phyloP scores from a whole-genome alignment of 805 yeast genomes.

The Zygotorulaspora florentina region DNA sequence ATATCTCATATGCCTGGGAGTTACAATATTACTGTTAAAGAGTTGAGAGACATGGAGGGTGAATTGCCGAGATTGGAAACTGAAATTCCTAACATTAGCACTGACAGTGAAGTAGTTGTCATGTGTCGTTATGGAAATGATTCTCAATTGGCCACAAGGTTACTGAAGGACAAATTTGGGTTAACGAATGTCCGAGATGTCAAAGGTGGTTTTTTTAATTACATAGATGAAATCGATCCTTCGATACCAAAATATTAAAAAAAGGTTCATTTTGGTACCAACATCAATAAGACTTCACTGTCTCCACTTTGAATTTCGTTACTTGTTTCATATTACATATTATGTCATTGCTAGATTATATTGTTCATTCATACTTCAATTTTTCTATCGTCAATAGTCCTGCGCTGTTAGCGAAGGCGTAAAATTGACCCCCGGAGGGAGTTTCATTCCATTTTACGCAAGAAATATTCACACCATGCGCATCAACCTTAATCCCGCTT shows the following conservation, averaged over 20 bases:
- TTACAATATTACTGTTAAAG: slow-evolving; percentile 58
- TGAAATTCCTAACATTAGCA: slow-evolving; percentile 23
- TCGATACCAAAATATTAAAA: slow-evolving; percentile 58
- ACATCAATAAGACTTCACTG: too few species aligned
- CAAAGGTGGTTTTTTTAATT: slow-evolving; percentile 69
- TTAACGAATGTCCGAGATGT: slow-evolving; percentile 57
- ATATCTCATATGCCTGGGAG: slow-evolving; percentile 60
- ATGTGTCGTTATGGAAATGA: slow-evolving; percentile 90
- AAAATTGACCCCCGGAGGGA: slow-evolving; percentile 42
- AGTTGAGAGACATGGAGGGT: slow-evolving; percentile 35
- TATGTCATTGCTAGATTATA: not conserved
- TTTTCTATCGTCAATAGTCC: slow-evolving; percentile 32
- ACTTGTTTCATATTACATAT: not conserved
- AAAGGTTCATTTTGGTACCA: too few species aligned
- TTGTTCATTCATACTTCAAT: slow-evolving; percentile 10
- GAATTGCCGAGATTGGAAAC: slow-evolving; percentile 24
- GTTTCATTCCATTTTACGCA: slow-evolving; percentile 57
- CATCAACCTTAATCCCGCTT: slow-evolving; percentile 38
- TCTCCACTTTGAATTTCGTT: too few species aligned
- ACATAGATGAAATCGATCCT: slow-evolving; percentile 60
- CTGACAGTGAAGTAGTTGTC: slow-evolving; percentile 44
- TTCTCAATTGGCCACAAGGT: slow-evolving; percentile 69
- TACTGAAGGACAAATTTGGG: slow-evolving; percentile 49
- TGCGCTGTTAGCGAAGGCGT: slow-evolving; percentile 33
- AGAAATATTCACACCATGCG: slow-evolving; percentile 49